Evolutionary conservation across 2,329 filamentous ascomycete species (phyloP).

Genomic region (Exophiala calicioides): DNA sequence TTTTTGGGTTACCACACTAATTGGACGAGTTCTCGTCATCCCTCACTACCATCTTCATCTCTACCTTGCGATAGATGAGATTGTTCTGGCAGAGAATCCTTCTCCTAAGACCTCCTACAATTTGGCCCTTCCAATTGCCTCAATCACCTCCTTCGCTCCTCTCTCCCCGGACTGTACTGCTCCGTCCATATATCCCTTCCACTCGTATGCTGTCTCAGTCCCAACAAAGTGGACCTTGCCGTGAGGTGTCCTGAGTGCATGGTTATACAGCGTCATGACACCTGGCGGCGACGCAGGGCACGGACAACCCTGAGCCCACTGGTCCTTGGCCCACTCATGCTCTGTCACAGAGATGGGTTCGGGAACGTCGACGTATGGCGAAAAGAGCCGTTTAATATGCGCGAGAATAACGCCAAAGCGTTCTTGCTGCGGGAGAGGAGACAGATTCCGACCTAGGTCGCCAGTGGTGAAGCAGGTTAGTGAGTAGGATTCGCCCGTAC

Average conservation of each 20-base stretch:
- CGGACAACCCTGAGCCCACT: constrained; percentile 44
- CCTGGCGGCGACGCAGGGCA: constrained; percentile 42
- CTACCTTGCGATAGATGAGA: too few species aligned
- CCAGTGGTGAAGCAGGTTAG: constrained; percentile 38
- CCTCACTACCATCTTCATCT: too few species aligned
- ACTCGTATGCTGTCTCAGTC: constrained; percentile 54
- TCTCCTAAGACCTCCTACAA: too few species aligned
- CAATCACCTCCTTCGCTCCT: constrained; percentile 44
- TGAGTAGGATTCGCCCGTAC: constrained; percentile 33
- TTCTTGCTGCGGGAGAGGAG: constrained; percentile 3
- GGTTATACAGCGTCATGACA: constrained; percentile 35
- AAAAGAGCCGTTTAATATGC: constrained; percentile 5
- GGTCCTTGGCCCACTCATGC: constrained; percentile 39
- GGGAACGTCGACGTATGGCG: background rate
- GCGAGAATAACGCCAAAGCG: constrained; percentile 6
- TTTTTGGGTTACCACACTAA: too few species aligned
- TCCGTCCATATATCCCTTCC: constrained; percentile 62
- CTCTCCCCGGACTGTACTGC: constrained; percentile 53
- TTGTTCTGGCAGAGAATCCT: too few species aligned
- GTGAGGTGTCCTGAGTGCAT: constrained; percentile 37
- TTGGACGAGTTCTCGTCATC: too few species aligned
- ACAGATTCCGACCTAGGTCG: constrained; percentile 17
- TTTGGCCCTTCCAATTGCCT: too few species aligned
- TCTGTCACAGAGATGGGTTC: constrained; percentile 7
- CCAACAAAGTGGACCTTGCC: constrained; percentile 51